phyloP scores from a whole-genome alignment of 768 basidiomycete species.

The Clathrus columnatus region DNA sequence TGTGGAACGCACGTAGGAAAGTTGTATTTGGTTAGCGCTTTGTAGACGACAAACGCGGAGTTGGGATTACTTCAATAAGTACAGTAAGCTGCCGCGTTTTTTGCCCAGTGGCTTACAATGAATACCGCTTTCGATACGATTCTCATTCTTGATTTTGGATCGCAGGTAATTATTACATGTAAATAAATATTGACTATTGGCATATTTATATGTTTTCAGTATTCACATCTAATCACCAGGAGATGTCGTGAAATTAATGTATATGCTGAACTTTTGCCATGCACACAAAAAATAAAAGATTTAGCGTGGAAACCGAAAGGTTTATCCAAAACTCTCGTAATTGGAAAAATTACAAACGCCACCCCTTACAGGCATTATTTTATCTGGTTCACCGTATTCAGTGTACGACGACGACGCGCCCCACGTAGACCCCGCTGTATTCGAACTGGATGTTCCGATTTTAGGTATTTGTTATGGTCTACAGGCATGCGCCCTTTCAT shows the following conservation, averaged over 20 bases:
- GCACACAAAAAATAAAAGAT: conserved; percentile 83
- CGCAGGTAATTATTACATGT: conserved; percentile 52
- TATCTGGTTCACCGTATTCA: conserved; percentile 97
- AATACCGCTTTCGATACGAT: conserved; percentile 69
- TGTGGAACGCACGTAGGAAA: too few species aligned
- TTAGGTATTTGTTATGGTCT: conserved; percentile 97
- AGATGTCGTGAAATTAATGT: conserved; percentile 96
- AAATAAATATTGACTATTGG: background rate
- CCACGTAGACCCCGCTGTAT: conserved; percentile 88
- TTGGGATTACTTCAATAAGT: too few species aligned
- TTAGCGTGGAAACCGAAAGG: conserved; percentile 93
- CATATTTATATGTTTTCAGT: conserved; percentile 38
- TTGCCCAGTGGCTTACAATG: background rate
- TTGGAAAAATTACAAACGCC: conserved; percentile 8
- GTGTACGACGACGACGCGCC: conserved; percentile 92
- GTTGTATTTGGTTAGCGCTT: too few species aligned
- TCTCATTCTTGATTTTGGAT: conserved; percentile 94
- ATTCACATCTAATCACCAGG: conserved; percentile 94
- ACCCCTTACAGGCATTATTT: conserved; percentile 64
- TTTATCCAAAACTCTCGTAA: conserved; percentile 20
- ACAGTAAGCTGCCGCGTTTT: background rate
- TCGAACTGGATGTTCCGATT: conserved; percentile 80
- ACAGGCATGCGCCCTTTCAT: conserved; percentile 47
- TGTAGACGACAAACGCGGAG: too few species aligned
- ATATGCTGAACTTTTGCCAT: conserved; percentile 96